phyloP scores from a whole-genome alignment of 257 asterid genomes.

The Rehmannia glutinosa region DNA sequence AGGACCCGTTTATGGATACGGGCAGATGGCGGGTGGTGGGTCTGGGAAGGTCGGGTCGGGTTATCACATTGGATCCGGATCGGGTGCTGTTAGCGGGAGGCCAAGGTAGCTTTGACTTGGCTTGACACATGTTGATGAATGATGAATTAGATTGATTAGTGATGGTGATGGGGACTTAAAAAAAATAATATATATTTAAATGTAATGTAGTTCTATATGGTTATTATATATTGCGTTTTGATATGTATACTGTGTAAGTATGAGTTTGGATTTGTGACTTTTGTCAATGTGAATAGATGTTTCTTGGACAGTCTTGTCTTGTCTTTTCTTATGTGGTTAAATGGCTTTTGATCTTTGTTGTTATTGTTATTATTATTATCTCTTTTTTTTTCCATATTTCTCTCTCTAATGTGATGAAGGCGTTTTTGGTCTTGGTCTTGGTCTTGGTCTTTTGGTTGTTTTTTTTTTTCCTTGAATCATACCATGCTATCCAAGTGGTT shows the following conservation, averaged over 20 bases:
- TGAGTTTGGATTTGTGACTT: conserved; percentile 18
- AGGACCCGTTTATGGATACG: conserved; percentile 23
- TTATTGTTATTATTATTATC: background rate
- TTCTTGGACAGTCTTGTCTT: background rate
- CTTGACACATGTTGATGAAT: background rate
- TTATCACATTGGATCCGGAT: conserved; percentile 15
- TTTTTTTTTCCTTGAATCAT: too few species aligned
- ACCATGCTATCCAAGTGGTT: background rate
- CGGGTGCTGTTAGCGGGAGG: conserved; percentile 18
- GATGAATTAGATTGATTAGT: conserved; percentile 14
- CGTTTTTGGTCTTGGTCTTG: background rate
- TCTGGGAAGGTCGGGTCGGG: conserved; percentile 36
- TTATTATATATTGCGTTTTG: background rate
- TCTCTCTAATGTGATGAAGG: background rate
- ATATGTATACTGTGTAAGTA: conserved; percentile 10
- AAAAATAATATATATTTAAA: conserved; percentile 4
- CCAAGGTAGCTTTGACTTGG: conserved; percentile 20
- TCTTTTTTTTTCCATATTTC: background rate
- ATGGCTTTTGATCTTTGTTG: too few species aligned
- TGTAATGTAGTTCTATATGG: background rate
- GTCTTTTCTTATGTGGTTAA: too few species aligned
- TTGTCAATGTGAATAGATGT: conserved; percentile 4
- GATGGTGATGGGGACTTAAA: background rate
- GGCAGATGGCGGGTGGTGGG: conserved; percentile 27
- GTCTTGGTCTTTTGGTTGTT: background rate